Conservation (phyloP, 1,284 basidiomycete species). For the Puccinia triticina region DNA sequence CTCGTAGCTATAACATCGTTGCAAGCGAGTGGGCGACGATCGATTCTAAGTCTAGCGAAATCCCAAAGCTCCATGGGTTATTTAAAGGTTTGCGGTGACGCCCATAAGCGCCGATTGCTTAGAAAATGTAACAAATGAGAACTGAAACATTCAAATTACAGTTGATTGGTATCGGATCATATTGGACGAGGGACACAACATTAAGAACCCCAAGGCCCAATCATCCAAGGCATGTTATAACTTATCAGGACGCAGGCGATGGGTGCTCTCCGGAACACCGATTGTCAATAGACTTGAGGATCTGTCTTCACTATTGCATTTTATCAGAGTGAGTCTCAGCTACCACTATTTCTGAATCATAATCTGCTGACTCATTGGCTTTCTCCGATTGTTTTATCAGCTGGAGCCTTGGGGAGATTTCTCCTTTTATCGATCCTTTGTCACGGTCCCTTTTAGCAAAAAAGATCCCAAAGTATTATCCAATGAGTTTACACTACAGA, state of each 20-base stretch:
- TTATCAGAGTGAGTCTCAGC: constrained; percentile 13
- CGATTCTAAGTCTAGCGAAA: constrained; percentile 6
- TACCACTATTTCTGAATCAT: not conserved
- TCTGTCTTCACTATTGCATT: constrained; percentile 34
- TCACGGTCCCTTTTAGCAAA: constrained; percentile 51
- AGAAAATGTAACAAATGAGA: not conserved
- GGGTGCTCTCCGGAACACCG: constrained; percentile 93
- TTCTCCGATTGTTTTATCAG: not conserved
- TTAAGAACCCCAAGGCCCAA: constrained; percentile 86
- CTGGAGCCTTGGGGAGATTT: constrained; percentile 64
- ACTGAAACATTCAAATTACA: not conserved
- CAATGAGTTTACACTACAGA: constrained; percentile 30
- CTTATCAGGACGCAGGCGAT: constrained; percentile 75
- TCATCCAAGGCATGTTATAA: constrained; percentile 88
- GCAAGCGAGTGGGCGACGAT: constrained; percentile 37
- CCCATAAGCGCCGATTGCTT: not conserved
- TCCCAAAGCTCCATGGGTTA: constrained; percentile 14
- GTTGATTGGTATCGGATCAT: constrained; percentile 58
- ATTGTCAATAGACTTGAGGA: constrained; percentile 76
- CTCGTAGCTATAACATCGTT: constrained; percentile 39
- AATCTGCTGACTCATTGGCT: not conserved
- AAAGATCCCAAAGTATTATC: constrained; percentile 48
- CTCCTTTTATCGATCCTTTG: constrained; percentile 80
- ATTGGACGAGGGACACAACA: constrained; percentile 87
- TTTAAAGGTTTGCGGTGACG: constrained; percentile 17